Evolutionary conservation across 495 filamentous ascomycete genomes (phyloP), one percentile per base, ranked within the genome.

Genomic region (Penicillium ucsense): DNA sequence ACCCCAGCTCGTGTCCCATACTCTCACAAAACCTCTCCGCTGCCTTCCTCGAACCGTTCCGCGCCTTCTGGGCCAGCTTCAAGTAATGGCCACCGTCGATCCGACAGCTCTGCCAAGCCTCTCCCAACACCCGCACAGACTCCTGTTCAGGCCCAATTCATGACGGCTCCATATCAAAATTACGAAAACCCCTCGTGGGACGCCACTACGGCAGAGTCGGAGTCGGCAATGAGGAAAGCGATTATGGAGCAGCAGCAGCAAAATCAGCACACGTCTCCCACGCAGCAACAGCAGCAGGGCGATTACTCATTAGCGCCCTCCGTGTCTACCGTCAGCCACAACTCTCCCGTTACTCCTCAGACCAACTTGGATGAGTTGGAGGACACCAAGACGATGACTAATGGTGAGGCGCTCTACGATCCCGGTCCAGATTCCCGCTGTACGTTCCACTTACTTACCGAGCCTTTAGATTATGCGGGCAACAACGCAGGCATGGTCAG

Each of bases 261-360:
- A 43, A 57, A 65, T 51, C 57, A 60, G 47, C 51, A 53, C 34
- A 27, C 35, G 5, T 61, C 55, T 29, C 51, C 52, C 38, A 52
- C 59, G 31, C 64, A 65, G 38, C 60, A 65, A 38, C 53, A 63
- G 34, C 53, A 63, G 41, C 55, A 61, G 29, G 61, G 59, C 31
- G 64, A 71, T 9, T 70, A 78, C 53, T 78, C 78, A 0, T 53
- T 72, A 36, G 65, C 74, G 29, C 73, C 72, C 35, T 80, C 75
- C 4, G 78, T 76, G 37, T 79, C 77, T 10, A 79, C 70, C 41
- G 62, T 73, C 59, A 76, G 74, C 51, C 67, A 71, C 41, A 72
- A 77, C 45, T 81, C 77, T 4, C 79, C 79, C 3, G 70, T 77
- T 46, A 83, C 77, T 43, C 76, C 79, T 8, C 72, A 74, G 44